Base-by-base conservation (phyloP, 2,329 filamentous ascomycete genomes). In the Beauveria australis region DNA sequence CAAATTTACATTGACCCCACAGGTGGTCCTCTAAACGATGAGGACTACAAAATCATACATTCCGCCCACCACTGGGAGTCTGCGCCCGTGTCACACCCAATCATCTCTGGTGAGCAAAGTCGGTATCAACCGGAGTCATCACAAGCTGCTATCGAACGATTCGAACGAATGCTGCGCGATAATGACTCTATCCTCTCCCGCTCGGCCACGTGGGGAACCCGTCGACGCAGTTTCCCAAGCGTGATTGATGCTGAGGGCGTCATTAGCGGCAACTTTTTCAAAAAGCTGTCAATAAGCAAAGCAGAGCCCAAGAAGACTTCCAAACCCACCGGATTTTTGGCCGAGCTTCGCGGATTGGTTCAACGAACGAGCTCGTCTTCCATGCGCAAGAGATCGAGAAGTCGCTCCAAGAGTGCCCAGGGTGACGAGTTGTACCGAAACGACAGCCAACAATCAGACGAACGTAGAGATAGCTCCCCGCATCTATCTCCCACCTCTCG, bases 131-230 rank as follows among this genome's bases (percentile, higher is more conserved):
- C 81, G 1, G 71, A 76, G 57, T 76, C 78, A 1, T 80, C 82
- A 1, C 75, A 81, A 48, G 81, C 74, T 18, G 82, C 82, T 10
- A 85, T 86, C 22, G 75, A 76, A 48, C 75, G 67, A 44, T 85
- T 81, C 59, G 74, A 83, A 64, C 74, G 73, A 12, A 76, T 81
- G 74, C 80, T 74, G 59, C 76, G 75, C 22, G 82, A 85, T 63
- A 84, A 77, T 53, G 80, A 79, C 30, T 87, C 85, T 0, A 75
- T 86, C 12, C 71, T 85, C 10, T 88, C 85, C 2, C 77, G 82
- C 63, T 81, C 85, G 16, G 87, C 87, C 19, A 91, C 88, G 0
- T 86, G 88, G 79, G 88, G 88, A 18, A 91, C 88, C 1, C 80
- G 84, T 7, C 81, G 86, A 47, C 81, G 82, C 61, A 88, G 87